Evolutionary conservation across 306 rosid species (phyloP), one percentile per base, ranked within the genome.

Genomic region (Geum urbanum): DNA sequence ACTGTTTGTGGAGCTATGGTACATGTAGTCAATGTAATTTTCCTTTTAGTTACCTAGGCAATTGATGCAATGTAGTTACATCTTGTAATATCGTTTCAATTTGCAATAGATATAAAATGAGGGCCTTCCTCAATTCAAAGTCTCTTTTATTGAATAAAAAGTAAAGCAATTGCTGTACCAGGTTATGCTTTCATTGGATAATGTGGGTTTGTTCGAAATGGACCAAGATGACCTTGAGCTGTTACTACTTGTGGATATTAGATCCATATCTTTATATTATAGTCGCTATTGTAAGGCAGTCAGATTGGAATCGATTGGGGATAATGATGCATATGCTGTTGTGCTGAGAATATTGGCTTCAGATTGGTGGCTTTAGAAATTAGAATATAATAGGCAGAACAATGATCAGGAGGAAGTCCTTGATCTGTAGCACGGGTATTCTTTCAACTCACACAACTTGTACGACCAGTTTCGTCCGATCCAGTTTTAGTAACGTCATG

Each of bases 81-180:
- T 69, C 72, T 41, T 69, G 73, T 69, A 69, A 69, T 12, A 60
- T 16, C 13, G 65, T 14, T 69, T 53, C 72, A 37, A 37, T 50
- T 39, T 39, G n/a, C 51, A 39, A 8, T 53, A 12, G 61, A 52
- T 67, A 0, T 35, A 18, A 11, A 8, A 4, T 8, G 39, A 14
- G 44, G 64, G 40, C 62, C 63, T 54, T 41, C 63, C 13, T 20
- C 40, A 20, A 39, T 68, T 68, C 40, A 4, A 12, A 5, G 6
- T 39, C 20, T 69, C 5, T 12, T 11, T 4, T 47, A 5, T 47
- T 46, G 6, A 27, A 57, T 57, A 5, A n/a, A n/a, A n/a, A 8
- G 8, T 9, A 22, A 27, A 6, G 43, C 63, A 24, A 13, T 32
- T 32, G 37, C 41, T 22, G 40, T 45, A 64, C 20, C 41, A 22